phyloP scores from a whole-genome alignment of 2,329 filamentous ascomycete genomes.

The Cordyceps fumosorosea region DNA sequence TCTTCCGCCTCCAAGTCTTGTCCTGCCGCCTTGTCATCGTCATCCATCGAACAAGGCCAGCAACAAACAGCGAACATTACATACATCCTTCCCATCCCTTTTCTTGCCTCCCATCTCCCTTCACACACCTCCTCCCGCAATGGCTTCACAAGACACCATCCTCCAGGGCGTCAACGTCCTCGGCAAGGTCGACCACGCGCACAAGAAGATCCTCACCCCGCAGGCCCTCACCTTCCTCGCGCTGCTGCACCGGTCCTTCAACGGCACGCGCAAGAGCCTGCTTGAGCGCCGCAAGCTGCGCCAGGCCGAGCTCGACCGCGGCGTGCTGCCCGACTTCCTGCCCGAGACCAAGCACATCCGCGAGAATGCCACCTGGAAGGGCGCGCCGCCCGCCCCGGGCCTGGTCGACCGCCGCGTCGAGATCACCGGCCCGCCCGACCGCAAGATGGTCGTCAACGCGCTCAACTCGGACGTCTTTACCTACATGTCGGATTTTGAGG shows the following conservation, averaged over 20 bases:
- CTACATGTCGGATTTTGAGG: slow-evolving; percentile 99
- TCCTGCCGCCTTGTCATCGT: background rate
- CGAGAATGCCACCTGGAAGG: slow-evolving; percentile 90
- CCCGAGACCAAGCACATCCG: slow-evolving; percentile 94
- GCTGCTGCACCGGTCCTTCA: slow-evolving; percentile 91
- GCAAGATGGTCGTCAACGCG: slow-evolving; percentile 99
- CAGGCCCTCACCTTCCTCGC: slow-evolving; percentile 88
- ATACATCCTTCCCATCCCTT: background rate
- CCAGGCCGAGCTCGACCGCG: slow-evolving; percentile 90
- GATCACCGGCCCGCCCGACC: slow-evolving; percentile 93
- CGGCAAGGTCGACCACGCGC: slow-evolving; percentile 67
- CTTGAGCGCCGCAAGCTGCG: slow-evolving; percentile 79
- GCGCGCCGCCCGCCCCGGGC: slow-evolving; percentile 83
- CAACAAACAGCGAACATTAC: background rate
- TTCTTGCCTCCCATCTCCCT: background rate
- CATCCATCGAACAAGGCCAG: background rate
- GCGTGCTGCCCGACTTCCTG: slow-evolving; percentile 84
- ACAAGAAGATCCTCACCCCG: slow-evolving; percentile 87
- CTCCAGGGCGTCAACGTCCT: slow-evolving; percentile 85
- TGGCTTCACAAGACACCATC: slow-evolving; percentile 59
- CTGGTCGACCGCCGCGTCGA: slow-evolving; percentile 90
- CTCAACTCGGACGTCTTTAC: slow-evolving; percentile 95
- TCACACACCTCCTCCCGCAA: slow-evolving; percentile 30
- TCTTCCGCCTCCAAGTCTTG: background rate
- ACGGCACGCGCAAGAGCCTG: slow-evolving; percentile 77